Evolutionary conservation across 163 green algal species (phyloP), one percentile per base, ranked within the genome.

Genomic region (Coccomyxa subellipsoidea): DNA sequence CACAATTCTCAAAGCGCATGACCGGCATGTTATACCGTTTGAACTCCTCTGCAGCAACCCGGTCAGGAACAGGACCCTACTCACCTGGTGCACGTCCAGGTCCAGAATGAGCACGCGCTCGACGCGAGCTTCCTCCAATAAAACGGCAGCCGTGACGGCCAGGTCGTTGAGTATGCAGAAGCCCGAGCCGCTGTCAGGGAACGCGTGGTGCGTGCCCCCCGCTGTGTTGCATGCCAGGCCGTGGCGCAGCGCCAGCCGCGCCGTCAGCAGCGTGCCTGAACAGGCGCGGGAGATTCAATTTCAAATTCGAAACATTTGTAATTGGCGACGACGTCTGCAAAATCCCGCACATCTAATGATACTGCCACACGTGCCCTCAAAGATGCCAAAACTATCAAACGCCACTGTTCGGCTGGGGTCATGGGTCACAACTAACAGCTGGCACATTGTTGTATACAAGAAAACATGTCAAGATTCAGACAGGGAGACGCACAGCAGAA

Each of bases 161-260:
- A 98, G 78, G 85, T 98, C 95, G 77, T 98, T 98, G 37, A 98
- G 75, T 54, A 98, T 97, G 88, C 95, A 98, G 84, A 95, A 98
- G 54, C 95, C 95, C 9, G 88, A 93, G n/a, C 95, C 95, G 69
- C 81, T 81, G 27, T 80, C 53, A 15, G 78, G 79, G 29, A 83
- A 83, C 38, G 78, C 80, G 37, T 88, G 82, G 71, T 89, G 79
- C 0, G 84, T 85, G 37, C 82, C 92, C 1, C 94, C 94, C 3
- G 94, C 94, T 4, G 91, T 96, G 87, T 96, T 98, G 81, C 86
- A 90, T 0, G 95, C 95, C 38, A 98, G 83, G 4, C 94, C 94
- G 81, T 92, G 86, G 38, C 86, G 38, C 37, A 98, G 83, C 27
- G 95, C 95, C 69, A 98, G 89, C 76, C 94, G 83, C 7, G 94